A percentile compares a stretch with the other conserved stretches of the same genome.
phyloP scores from a whole-genome alignment of 1,139 yeast species.

The Nematodospora anomalae region DNA sequence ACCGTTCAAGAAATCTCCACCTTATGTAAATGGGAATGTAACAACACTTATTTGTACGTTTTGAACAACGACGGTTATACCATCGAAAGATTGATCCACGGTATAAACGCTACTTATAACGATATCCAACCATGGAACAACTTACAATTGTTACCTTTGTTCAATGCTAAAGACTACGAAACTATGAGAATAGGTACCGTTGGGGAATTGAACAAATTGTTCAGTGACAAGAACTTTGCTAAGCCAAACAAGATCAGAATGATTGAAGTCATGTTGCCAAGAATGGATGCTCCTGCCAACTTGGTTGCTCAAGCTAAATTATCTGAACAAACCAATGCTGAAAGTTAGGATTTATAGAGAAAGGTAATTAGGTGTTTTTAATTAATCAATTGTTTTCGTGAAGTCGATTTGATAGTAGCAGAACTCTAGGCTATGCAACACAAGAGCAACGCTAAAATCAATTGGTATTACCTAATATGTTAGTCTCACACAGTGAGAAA shows the following conservation, averaged over 20 bases:
- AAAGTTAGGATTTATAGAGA: constrained; percentile 14
- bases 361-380: neutral
- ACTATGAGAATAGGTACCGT: constrained; percentile 57
- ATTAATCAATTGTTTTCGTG: too few relatives aligned
- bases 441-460: too few relatives aligned
- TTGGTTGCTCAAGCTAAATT: constrained; percentile 71
- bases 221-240: constrained; percentile 55
- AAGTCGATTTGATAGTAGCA: too few relatives aligned
- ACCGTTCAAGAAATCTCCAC: constrained; percentile 89
- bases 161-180: constrained; percentile 67
- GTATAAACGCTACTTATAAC: constrained; percentile 72
- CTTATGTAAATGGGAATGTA: constrained; percentile 52
- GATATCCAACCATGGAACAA: constrained; percentile 86
- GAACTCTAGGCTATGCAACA: too few relatives aligned
- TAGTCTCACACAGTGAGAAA: too few relatives aligned
- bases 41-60: constrained; percentile 65
- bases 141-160: constrained; percentile 64
- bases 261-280: constrained; percentile 78
- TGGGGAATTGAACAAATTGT: constrained; percentile 66
- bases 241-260: constrained; percentile 68
- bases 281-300: constrained; percentile 80
- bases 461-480: too few relatives aligned
- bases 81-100: constrained; percentile 86
- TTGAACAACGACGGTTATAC: constrained; percentile 89
- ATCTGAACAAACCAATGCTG: constrained; percentile 65